Percentiles rank a stretch among this genome's conserved stretches.
Evolutionary conservation across 495 filamentous ascomycete genomes (phyloP).

Genomic region (Hypoxylon trugodes): DNA sequence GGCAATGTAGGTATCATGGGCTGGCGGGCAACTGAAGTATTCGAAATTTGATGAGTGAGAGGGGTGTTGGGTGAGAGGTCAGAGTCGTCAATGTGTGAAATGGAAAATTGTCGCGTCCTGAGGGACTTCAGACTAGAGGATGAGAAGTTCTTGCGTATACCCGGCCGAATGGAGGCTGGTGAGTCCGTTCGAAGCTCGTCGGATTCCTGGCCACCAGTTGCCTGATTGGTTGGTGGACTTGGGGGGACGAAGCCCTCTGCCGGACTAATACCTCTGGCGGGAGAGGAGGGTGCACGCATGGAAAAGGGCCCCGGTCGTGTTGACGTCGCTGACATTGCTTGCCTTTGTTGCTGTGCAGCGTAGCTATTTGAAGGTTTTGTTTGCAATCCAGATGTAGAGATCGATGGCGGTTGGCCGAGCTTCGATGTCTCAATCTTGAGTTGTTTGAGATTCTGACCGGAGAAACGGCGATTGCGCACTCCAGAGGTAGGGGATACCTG

Average conservation of each 20-base stretch:
- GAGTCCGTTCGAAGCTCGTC: conserved; percentile 51
- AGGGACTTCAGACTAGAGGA: conserved; percentile 77
- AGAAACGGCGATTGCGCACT: conserved; percentile 82
- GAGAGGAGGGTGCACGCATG: conserved; percentile 46
- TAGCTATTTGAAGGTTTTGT: conserved; percentile 53
- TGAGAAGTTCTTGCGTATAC: conserved; percentile 80
- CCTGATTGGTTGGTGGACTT: conserved; percentile 32
- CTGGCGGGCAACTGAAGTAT: conserved; percentile 55
- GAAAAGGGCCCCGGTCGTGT: conserved; percentile 45
- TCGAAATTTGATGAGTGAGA: conserved; percentile 68
- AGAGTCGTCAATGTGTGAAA: conserved; percentile 73
- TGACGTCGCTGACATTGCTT: conserved; percentile 53
- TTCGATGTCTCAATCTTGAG: conserved; percentile 88
- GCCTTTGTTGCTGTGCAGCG: conserved; percentile 57
- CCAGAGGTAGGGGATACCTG: conserved; percentile 58
- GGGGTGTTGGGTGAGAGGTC: conserved; percentile 80
- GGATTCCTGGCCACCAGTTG: conserved; percentile 21
- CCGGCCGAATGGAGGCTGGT: conserved; percentile 51
- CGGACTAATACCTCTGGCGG: conserved; percentile 37
- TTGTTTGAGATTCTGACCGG: conserved; percentile 77
- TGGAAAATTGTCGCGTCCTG: conserved; percentile 76
- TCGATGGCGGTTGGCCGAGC: conserved; percentile 51
- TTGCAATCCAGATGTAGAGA: conserved; percentile 51
- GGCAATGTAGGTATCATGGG: conserved; percentile 69
- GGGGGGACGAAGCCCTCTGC: conserved; percentile 45